Percentiles rank a stretch among this genome's conserved stretches.
phyloP scores from a whole-genome alignment of 2,329 filamentous ascomycete species.

The Colletotrichum sidae region DNA sequence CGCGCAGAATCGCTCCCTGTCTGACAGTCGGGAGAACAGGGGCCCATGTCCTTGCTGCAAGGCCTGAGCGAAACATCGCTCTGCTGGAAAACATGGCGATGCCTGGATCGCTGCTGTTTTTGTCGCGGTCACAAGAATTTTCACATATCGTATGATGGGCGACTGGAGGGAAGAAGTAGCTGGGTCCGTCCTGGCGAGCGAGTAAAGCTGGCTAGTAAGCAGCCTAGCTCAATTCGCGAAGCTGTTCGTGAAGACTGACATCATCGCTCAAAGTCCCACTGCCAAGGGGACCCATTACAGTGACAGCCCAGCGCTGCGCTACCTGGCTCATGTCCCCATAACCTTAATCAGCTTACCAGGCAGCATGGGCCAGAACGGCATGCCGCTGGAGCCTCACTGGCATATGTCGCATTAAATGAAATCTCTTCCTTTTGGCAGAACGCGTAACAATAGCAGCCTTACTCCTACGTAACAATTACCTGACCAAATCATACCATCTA shows the following conservation, averaged over 20 bases:
- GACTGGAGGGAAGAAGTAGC: background rate
- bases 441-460: no score
- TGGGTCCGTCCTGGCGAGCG: background rate
- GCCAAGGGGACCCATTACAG: background rate
- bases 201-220: background rate
- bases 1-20: slow-evolving; percentile 12
- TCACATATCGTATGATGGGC: no score
- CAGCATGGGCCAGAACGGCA: no score
- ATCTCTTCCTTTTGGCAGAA: no score
- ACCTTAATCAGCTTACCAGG: slow-evolving; percentile 12
- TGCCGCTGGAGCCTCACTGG: background rate
- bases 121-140: no score
- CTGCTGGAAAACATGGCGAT: slow-evolving; percentile 28
- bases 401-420: no score
- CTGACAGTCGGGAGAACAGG: slow-evolving; percentile 12
- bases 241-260: slow-evolving; percentile 27
- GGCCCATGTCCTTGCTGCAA: slow-evolving; percentile 14
- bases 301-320: no score
- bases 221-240: slow-evolving; percentile 15
- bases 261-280: slow-evolving; percentile 29
- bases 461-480: no score
- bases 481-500: no score
- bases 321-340: slow-evolving; percentile 11
- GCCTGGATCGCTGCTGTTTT: background rate
- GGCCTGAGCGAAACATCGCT: slow-evolving; percentile 26